A percentile compares a stretch with the other conserved stretches of the same genome.
phyloP scores from a whole-genome alignment of 1,284 basidiomycete species.

The Papiliotrema flavescens region DNA sequence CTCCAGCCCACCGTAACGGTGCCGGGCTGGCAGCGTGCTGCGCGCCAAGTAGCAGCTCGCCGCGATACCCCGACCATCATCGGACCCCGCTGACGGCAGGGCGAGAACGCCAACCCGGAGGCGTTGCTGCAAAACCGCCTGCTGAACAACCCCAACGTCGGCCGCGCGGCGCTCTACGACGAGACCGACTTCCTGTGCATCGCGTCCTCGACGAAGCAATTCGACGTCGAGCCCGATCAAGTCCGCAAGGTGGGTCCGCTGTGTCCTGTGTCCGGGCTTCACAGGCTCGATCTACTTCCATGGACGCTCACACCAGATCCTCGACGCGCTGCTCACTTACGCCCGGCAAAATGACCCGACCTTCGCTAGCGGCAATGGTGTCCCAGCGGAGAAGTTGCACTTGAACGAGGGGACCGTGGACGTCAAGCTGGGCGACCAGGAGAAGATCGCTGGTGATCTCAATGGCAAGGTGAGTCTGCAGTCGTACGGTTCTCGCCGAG shows the following conservation, averaged over 20 bases:
- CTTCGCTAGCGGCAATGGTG: slow-evolving; percentile 19
- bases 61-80: neutral
- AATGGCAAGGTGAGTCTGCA: slow-evolving; percentile 17
- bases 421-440: slow-evolving; percentile 16
- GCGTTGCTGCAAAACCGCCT: slow-evolving; percentile 20
- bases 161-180: slow-evolving; percentile 24
- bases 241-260: slow-evolving; percentile 21
- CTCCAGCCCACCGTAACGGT: no score
- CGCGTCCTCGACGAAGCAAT: slow-evolving; percentile 18
- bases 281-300: no score
- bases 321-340: slow-evolving; percentile 27
- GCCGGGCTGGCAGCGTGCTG: no score
- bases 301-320: slow-evolving; percentile 17
- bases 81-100: slow-evolving; percentile 6
- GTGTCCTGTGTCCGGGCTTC: no score
- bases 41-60: neutral
- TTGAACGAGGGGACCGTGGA: slow-evolving; percentile 22
- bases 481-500: neutral
- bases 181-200: slow-evolving; percentile 25
- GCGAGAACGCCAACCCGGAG: slow-evolving; percentile 23
- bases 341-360: slow-evolving; percentile 24
- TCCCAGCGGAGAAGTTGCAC: slow-evolving; percentile 15
- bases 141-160: slow-evolving; percentile 18
- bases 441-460: slow-evolving; percentile 19
- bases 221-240: slow-evolving; percentile 23